Percentiles rank a stretch among this genome's conserved stretches.
Conservation (phyloP, 2,329 filamentous ascomycete species). For the Trichophyton rubrum region DNA sequence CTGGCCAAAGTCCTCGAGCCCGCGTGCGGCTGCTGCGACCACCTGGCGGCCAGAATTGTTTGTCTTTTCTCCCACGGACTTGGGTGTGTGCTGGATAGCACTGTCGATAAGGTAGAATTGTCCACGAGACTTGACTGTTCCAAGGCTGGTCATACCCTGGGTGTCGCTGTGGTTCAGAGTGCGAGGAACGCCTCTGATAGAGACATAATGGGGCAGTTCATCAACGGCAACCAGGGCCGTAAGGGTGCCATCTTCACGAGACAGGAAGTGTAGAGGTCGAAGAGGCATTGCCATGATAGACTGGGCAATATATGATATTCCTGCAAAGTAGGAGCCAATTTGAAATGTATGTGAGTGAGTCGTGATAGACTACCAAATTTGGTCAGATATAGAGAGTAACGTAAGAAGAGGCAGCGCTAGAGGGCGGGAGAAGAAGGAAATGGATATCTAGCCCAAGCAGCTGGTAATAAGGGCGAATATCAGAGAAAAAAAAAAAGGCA, state of each 20-base stretch:
- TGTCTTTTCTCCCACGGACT: neutral
- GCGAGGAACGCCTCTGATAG: constrained; percentile 28
- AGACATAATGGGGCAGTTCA: constrained; percentile 30
- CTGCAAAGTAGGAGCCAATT: constrained; percentile 5
- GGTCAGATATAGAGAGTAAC: neutral
- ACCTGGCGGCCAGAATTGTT: neutral
- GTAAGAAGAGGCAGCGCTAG: neutral
- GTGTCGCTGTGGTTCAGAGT: constrained; percentile 26
- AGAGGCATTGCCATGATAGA: constrained; percentile 12
- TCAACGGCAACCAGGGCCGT: constrained; percentile 35
- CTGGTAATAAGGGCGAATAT: neutral
- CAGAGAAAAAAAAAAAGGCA: neutral
- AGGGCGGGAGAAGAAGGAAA: constrained; percentile 5
- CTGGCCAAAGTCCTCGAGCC: neutral
- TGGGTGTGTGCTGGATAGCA: constrained; percentile 2
- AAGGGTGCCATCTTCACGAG: constrained; percentile 29
- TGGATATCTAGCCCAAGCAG: neutral
- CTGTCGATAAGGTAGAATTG: constrained; percentile 27
- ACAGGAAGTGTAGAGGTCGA: constrained; percentile 32
- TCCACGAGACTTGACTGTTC: constrained; percentile 21
- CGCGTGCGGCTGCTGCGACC: neutral
- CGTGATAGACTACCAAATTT: neutral
- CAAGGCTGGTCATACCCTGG: constrained; percentile 33
- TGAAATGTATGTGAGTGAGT: neutral
- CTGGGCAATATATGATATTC: neutral